These are phyloP conservation scores for Tarenaya hassleriana DNA, from an alignment of 345 rosid genomes.

Conservation along the genomic window DNA sequence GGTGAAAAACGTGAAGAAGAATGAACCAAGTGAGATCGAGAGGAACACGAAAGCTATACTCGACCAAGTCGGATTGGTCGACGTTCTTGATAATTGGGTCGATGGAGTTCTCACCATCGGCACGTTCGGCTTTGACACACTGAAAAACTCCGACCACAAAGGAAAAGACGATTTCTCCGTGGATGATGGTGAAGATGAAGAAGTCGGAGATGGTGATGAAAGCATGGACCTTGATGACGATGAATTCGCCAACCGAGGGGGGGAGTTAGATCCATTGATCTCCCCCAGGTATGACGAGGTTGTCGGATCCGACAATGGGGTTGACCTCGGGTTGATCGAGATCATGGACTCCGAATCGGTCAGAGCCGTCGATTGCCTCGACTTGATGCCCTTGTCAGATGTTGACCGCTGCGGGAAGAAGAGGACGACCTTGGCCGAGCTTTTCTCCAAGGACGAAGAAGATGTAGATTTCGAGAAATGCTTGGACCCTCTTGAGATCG, in stretches of 20 bases:
- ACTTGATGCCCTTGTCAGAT: constrained; percentile 1
- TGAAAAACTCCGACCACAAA: constrained; percentile 35
- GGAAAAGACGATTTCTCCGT: constrained; percentile 23
- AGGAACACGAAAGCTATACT: constrained; percentile 53
- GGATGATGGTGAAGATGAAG: constrained; percentile 26
- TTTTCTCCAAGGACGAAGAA: constrained; percentile 64
- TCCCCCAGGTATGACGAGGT: constrained; percentile 27
- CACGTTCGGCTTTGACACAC: constrained; percentile 71
- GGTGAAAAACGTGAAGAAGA: constrained; percentile 43
- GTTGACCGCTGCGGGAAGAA: constrained; percentile 31
- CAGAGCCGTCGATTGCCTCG: constrained; percentile 3
- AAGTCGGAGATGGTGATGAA: constrained; percentile 20
- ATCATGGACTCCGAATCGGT: constrained; percentile 4
- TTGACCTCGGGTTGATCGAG: constrained; percentile 13
- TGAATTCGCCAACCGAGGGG: constrained; percentile 26
- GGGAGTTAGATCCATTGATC: constrained; percentile 65
- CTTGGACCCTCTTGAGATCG: constrained; percentile 23
- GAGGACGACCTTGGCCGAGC: constrained; percentile 75
- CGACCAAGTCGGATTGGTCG: constrained; percentile 57
- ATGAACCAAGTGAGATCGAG: constrained; percentile 43
- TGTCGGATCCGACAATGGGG: constrained; percentile 26
- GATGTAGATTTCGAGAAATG: constrained; percentile 25
- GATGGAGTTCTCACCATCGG: constrained; percentile 83
- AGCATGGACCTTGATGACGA: constrained; percentile 27
- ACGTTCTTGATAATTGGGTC: constrained; percentile 71